Evolutionary conservation across 2,329 filamentous ascomycete species (phyloP), one percentile per base, ranked within the genome.

Genomic region (Trichoderma koningii): DNA sequence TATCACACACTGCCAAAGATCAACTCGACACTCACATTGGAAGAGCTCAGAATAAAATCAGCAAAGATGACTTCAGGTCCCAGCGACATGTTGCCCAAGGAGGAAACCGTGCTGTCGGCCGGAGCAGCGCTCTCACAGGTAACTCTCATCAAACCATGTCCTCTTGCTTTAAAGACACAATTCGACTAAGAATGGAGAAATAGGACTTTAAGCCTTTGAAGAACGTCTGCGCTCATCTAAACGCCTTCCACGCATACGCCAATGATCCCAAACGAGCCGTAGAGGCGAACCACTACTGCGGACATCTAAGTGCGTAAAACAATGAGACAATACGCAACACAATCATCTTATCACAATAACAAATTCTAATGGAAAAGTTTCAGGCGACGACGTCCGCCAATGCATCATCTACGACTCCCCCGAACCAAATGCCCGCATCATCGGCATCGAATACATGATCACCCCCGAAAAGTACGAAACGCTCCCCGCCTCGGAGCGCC

Each of bases 381-480:
- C 30, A 34, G 30, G 30, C 10, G 66, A 74, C 80, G 91, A 95
- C 68, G 83, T 96, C 64, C 85, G 92, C 4, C 92, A 96, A 80
- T 96, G 92, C 75, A 85, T 96, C 34, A 84, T 96, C 67, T 96
- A 95, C 78, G 92, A 96, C 76, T 85, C 86, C 0, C 82, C 88
- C 0, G 80, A 82, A 0, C 81, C 85, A 7, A 84, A 85, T 28
- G 91, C 91, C 0, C 85, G 89, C 0, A 83, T 96, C 19, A 91
- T 96, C 67, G 92, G 92, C 9, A 83, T 96, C 70, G 92, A 96
- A 75, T 96, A 96, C 80, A 93, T 95, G 91, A 87, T 96, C 71
- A 88, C 88, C 0, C 84, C 87, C 0, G 79, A 81, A 3, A 78
- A 95, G 0, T 96, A 89, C 78, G 81, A 84, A 44, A 85, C 84